Evolutionary conservation across 2,329 filamentous ascomycete species (phyloP), one percentile per base, ranked within the genome.

Genomic region (Mycocentrospora acerina): DNA sequence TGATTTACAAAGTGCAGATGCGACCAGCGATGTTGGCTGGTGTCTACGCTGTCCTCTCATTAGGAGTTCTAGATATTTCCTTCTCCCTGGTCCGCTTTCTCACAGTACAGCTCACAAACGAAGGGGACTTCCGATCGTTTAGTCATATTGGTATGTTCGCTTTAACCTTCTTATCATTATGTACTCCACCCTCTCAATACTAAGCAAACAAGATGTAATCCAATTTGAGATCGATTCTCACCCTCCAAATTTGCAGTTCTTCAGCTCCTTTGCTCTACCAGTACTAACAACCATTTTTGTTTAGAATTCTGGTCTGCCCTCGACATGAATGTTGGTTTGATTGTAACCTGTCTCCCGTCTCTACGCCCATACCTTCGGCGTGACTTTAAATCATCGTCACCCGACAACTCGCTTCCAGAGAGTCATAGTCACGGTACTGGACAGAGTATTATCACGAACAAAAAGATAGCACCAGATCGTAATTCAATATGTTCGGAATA

Each of bases 321-420:
- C 11, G 30, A 32, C 14, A 32, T 32, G 7, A 18, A 19, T 4
- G 16, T 32, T 17, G 30, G 16, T 8, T 18, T 32, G 7, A 32
- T 32, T 18, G 30, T 32, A 24, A 19, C 30, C 30, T 32, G 30
- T 17, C 15, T 19, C 15, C 30, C 30, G 5, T 32, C 30, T 17
- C 30, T 32, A 13, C 30, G 30, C 14, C 30, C 30, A 10, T 32
- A 32, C n/a, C 30, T 32, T 17, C 30, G 30, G 9, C 14, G 17
- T 11, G 18, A 19, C 18, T 32, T 32, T 18, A 24, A 32, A 12
- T 4, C 14, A 11, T 32, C 30, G 14, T 32, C 30, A 14, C 15
- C 30, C 14, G 18, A 18, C 30, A 32, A 10, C 16, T 25, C 24
- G 24, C 24, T n/a, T n/a, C n/a, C n/a, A n/a, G n/a, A n/a, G n/a